Evolutionary conservation across 306 rosid genomes (phyloP), one percentile per base, ranked within the genome.

Genomic region (Mucuna pruriens): DNA sequence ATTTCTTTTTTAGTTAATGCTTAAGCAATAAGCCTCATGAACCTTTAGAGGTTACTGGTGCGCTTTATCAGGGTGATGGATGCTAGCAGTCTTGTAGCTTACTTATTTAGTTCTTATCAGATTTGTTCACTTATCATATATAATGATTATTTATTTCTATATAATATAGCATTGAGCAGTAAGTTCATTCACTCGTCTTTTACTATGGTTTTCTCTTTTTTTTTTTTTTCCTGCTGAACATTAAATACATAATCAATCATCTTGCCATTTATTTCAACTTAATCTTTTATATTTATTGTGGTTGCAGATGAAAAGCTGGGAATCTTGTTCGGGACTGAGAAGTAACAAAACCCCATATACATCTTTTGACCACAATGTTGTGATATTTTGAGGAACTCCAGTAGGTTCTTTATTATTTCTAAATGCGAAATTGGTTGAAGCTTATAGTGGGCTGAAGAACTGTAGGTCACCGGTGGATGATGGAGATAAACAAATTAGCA

Each of bases 261-360:
- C 66, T 25, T 71, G n/a, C 63, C 52, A 49, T 77, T 75, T 67
- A 48, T 84, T 80, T 57, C 20, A 4, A 26, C 54, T 86, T 87
- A 61, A 87, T 75, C 7, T 48, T n/a, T n/a, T 68, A 29, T 38
- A 57, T 61, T 72, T 75, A 40, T 77, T 76, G 19, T 75, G 65
- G 65, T 84, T 88, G 89, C 92, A 91, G 94, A 82, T 86, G 78
- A 52, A 76, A 67, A 74, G 55, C 82, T 76, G 61, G 63, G 58
- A 82, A 62, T 36, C 49, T 55, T 71, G 61, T 55, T 69, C 10
- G 23, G 74, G 80, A 63, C 60, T 38, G 22, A 26, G 61, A 62
- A 77, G 74, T 25, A n/a, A 44, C 44, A 23, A 67, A 68, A 61
- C 36, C 67, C 66, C 20, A 0, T 58, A 58, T 58, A 58, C 25